A percentile compares a stretch with the other conserved stretches of the same genome.
Conservation (phyloP, 495 filamentous ascomycete genomes). For the Corynascus novoguineensis region DNA sequence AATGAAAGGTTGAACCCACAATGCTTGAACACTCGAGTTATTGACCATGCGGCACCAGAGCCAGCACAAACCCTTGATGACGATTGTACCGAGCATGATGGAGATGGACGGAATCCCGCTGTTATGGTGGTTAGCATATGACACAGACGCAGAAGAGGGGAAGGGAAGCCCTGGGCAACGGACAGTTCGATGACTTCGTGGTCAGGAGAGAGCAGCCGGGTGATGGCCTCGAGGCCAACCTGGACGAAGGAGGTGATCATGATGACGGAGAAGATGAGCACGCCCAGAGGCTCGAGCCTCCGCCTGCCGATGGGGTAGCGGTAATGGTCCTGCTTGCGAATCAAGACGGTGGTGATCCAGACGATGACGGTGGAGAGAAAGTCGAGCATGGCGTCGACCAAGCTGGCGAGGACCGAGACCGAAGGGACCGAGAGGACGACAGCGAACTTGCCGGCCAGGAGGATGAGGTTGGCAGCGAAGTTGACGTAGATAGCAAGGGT, state of each 20-base stretch:
- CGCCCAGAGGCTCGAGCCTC: conserved; percentile 67
- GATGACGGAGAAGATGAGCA: conserved; percentile 74
- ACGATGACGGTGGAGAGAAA: conserved; percentile 83
- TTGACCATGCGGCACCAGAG: conserved; percentile 85
- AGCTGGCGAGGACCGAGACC: conserved; percentile 78
- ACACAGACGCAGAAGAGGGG: background rate
- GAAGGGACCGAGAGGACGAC: conserved; percentile 75
- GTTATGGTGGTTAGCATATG: conserved; percentile 9
- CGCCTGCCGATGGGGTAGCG: conserved; percentile 78
- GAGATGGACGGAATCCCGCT: conserved; percentile 61
- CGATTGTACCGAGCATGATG: conserved; percentile 77
- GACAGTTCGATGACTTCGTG: conserved; percentile 64
- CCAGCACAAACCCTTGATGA: conserved; percentile 81
- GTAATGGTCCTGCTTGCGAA: conserved; percentile 68
- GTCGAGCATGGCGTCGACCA: conserved; percentile 85
- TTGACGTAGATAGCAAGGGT: conserved; percentile 80
- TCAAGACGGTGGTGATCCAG: conserved; percentile 73
- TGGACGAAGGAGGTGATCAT: conserved; percentile 88
- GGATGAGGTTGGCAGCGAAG: conserved; percentile 71
- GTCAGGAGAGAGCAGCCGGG: conserved; percentile 58
- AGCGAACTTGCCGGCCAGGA: conserved; percentile 73
- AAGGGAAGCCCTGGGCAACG: conserved; percentile 2
- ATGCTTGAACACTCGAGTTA: conserved; percentile 81
- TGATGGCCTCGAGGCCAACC: conserved; percentile 67
- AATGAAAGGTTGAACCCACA: conserved; percentile 46